Conservation (phyloP, 2,329 filamentous ascomycete species). For the Dactylonectria estremocensis region DNA sequence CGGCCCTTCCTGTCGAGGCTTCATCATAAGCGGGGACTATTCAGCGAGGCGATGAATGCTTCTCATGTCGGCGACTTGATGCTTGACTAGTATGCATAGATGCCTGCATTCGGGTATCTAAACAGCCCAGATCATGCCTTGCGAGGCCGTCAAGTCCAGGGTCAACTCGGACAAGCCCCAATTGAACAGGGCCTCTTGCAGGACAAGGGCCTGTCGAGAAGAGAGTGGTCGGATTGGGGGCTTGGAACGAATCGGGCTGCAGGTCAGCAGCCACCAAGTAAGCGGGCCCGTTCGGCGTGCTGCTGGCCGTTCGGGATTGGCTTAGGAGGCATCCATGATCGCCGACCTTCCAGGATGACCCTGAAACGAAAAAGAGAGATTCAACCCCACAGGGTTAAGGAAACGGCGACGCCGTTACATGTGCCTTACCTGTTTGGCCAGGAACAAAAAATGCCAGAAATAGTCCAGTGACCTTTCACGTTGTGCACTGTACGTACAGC, state of each 20-base stretch:
- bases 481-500: too few relatives aligned
- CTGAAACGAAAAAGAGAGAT: neutral
- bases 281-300: neutral
- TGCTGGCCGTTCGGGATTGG: neutral
- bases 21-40: neutral
- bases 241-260: neutral
- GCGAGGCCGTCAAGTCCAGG: neutral
- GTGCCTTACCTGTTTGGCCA: neutral
- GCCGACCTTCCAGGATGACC: conserved; percentile 2
- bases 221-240: neutral
- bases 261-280: conserved; percentile 4
- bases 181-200: neutral
- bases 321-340: neutral
- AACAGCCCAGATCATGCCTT: neutral
- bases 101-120: neutral
- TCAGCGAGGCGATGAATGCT: neutral
- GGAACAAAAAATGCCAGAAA: too few relatives aligned
- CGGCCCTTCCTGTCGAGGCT: neutral
- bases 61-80: conserved; percentile 4
- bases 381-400: neutral
- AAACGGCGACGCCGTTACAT: neutral
- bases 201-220: neutral
- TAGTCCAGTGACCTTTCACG: too few relatives aligned
- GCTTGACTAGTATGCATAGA: neutral
- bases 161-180: neutral